Conservation (phyloP, 805 yeast species). For the Metschnikowia proteae region DNA sequence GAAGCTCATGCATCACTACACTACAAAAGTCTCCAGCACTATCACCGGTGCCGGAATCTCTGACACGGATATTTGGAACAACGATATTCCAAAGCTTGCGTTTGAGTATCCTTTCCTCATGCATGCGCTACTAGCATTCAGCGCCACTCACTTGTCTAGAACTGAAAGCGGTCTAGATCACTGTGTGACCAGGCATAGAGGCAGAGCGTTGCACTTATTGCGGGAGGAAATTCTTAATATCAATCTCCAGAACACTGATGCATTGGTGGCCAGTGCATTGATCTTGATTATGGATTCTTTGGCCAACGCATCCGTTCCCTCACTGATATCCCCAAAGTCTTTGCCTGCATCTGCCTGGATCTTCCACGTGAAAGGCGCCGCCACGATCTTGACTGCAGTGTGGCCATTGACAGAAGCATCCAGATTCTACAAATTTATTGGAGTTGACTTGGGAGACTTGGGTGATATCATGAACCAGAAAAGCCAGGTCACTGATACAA, state of each 20-base stretch:
- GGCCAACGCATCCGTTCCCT: constrained; percentile 79
- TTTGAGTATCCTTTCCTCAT: constrained; percentile 84
- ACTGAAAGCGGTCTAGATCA: constrained; percentile 73
- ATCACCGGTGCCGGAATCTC: constrained; percentile 89
- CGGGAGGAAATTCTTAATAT: constrained; percentile 85
- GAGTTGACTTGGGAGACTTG: constrained; percentile 86
- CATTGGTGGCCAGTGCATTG: constrained; percentile 87
- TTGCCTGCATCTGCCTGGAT: constrained; percentile 95
- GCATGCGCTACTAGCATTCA: constrained; percentile 87
- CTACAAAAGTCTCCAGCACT: constrained; percentile 78
- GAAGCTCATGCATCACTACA: constrained; percentile 81
- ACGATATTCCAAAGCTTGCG: constrained; percentile 83
- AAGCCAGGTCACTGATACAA: constrained; percentile 21
- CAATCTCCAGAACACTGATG: constrained; percentile 83
- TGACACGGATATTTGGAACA: constrained; percentile 80
- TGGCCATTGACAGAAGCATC: constrained; percentile 68
- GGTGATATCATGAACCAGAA: constrained; percentile 61
- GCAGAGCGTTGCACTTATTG: constrained; percentile 76
- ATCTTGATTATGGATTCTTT: constrained; percentile 88
- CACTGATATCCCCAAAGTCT: constrained; percentile 46
- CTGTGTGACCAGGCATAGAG: constrained; percentile 79
- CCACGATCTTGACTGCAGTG: constrained; percentile 92
- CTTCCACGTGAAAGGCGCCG: constrained; percentile 95
- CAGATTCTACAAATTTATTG: constrained; percentile 49
- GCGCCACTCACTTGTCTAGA: constrained; percentile 86